phyloP scores from a whole-genome alignment of 441 rosid species.

The Corymbia calophylla region DNA sequence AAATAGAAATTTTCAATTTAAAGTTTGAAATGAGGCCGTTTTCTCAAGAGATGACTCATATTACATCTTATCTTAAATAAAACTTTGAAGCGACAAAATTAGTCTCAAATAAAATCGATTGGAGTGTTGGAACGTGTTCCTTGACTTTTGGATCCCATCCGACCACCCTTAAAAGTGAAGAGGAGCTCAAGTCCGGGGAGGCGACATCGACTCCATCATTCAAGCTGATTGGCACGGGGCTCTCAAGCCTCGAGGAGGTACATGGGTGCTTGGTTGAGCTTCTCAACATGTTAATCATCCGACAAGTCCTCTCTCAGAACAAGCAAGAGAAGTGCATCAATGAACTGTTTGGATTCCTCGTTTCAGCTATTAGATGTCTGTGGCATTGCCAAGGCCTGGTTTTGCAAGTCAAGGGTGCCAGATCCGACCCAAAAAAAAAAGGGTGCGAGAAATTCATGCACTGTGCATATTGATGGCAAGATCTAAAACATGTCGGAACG shows the following conservation, averaged over 20 bases:
- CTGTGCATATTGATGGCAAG: too few relatives aligned
- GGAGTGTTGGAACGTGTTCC: background rate
- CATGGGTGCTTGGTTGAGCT: slow-evolving; percentile 33
- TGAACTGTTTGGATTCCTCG: slow-evolving; percentile 45
- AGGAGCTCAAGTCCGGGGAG: slow-evolving; percentile 28
- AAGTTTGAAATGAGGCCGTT: background rate
- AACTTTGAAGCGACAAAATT: background rate
- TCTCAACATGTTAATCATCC: slow-evolving; percentile 43
- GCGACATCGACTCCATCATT: slow-evolving; percentile 20
- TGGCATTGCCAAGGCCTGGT: slow-evolving; percentile 37
- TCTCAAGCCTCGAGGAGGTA: slow-evolving; percentile 33
- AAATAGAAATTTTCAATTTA: fast-evolving
- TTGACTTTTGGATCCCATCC: slow-evolving; percentile 67
- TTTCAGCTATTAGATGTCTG: slow-evolving; percentile 51
- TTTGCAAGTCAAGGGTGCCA: slow-evolving; percentile 27
- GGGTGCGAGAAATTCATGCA: too few relatives aligned
- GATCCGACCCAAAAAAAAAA: too few relatives aligned
- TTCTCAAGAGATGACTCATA: background rate
- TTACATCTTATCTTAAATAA: too few relatives aligned
- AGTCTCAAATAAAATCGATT: background rate
- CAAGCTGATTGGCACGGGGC: slow-evolving; percentile 19
- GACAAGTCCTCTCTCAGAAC: slow-evolving; percentile 22
- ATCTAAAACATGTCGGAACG: too few relatives aligned
- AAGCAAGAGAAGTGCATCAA: slow-evolving; percentile 30
- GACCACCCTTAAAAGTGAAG: slow-evolving; percentile 33